Evolutionary conservation across 2,329 filamentous ascomycete species (phyloP).

Genomic region (Colletotrichum aenigma): DNA sequence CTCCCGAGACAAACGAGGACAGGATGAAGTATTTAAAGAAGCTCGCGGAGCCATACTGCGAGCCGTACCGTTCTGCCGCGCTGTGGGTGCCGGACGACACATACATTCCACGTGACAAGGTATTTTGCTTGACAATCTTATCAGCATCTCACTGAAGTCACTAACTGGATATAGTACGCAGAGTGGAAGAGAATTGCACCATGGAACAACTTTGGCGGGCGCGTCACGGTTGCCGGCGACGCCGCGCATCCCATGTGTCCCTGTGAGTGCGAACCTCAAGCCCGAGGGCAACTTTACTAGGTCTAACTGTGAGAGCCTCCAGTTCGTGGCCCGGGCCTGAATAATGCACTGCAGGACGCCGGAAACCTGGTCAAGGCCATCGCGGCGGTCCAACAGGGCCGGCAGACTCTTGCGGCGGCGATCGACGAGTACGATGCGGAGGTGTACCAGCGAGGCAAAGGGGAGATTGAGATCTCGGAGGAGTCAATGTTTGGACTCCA

Average conservation of each 20-base stretch:
- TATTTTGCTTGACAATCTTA: fast-evolving
- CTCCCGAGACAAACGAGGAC: background rate
- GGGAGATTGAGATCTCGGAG: background rate
- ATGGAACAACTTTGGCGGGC: background rate
- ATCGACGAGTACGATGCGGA: background rate
- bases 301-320: background rate
- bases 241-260: background rate
- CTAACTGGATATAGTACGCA: background rate
- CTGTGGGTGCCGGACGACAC: background rate
- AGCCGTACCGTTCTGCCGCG: background rate
- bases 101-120: background rate
- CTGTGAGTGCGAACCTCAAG: background rate
- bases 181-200: background rate
- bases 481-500: background rate
- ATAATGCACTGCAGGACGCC: background rate
- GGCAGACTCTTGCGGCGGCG: background rate
- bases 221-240: background rate
- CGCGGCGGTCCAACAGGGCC: background rate
- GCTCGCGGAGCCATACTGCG: background rate
- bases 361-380: background rate
- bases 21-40: background rate
- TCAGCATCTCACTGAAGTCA: background rate
- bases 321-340: background rate
- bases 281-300: background rate
- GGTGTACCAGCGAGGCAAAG: background rate